A percentile compares a stretch with the other conserved stretches of the same genome.
Evolutionary conservation across 2,329 filamentous ascomycete genomes (phyloP).

Genomic region (Trichoderma semiorbis): DNA sequence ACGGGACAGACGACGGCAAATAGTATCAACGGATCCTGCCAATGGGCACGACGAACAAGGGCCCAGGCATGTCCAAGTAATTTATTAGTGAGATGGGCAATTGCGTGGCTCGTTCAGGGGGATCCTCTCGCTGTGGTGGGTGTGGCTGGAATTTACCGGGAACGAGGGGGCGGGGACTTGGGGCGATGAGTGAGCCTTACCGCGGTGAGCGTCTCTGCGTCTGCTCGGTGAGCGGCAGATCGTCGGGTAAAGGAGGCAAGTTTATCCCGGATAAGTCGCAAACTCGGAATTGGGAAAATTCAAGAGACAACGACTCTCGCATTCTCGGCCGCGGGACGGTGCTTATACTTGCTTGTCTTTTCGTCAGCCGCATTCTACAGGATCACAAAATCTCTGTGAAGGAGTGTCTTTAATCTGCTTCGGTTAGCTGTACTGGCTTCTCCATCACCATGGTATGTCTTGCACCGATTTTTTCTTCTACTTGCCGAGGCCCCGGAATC

Average conservation of each 20-base stretch:
- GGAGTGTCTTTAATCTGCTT: background rate
- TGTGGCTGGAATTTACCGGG: background rate
- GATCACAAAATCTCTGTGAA: background rate
- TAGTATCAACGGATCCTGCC: background rate
- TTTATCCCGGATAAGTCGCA: slow-evolving; percentile 27
- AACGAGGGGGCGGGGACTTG: background rate
- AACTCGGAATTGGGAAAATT: slow-evolving; percentile 26
- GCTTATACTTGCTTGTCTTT: background rate
- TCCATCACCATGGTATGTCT: background rate
- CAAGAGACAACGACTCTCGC: background rate
- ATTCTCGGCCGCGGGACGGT: background rate
- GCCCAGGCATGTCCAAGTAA: background rate
- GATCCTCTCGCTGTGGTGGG: slow-evolving; percentile 2
- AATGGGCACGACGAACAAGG: background rate
- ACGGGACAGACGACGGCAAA: background rate
- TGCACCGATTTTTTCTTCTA: background rate
- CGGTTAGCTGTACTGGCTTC: slow-evolving; percentile 7
- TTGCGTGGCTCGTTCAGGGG: slow-evolving; percentile 14
- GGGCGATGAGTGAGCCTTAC: background rate
- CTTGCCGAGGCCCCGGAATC: background rate
- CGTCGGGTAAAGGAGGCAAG: slow-evolving; percentile 24
- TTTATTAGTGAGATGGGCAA: background rate
- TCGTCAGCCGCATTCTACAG: background rate
- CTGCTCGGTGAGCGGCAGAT: slow-evolving; percentile 25
- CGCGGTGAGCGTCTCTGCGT: slow-evolving; percentile 11